A percentile compares a stretch with the other conserved stretches of the same genome.
Evolutionary conservation across 2,329 filamentous ascomycete species (phyloP).

Genomic region (Pseudonectria foliicola): DNA sequence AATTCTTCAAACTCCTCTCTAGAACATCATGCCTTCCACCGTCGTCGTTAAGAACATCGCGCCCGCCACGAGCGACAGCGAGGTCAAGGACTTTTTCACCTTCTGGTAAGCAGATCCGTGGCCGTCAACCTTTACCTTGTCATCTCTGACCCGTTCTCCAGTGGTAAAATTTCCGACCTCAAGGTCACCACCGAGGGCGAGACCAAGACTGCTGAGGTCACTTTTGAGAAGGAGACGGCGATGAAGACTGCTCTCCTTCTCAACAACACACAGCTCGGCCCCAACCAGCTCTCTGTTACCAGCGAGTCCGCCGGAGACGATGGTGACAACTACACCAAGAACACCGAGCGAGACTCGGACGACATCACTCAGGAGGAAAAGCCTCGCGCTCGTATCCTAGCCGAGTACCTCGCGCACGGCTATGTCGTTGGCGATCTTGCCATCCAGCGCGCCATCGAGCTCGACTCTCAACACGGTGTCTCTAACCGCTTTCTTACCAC

Average conservation of each 20-base stretch:
- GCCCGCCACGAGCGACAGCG: constrained; percentile 72
- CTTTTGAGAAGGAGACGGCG: constrained; percentile 93
- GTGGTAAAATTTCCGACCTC: constrained; percentile 85
- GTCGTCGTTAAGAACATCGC: constrained; percentile 90
- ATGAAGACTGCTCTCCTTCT: constrained; percentile 95
- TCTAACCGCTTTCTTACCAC: constrained; percentile 71
- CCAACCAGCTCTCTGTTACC: constrained; percentile 72
- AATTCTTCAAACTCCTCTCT: constrained; percentile 4
- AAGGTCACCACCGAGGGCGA: constrained; percentile 64
- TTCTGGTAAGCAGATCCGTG: constrained; percentile 59
- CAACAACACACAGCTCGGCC: constrained; percentile 90
- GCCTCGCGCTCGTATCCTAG: constrained; percentile 84
- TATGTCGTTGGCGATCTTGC: constrained; percentile 73
- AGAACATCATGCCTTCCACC: constrained; percentile 52
- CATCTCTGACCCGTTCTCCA: constrained; percentile 29
- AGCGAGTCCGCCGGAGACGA: constrained; percentile 61
- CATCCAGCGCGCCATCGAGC: constrained; percentile 74
- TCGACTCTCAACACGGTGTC: constrained; percentile 87
- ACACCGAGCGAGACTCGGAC: constrained; percentile 52
- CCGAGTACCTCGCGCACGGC: constrained; percentile 93
- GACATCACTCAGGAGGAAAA: constrained; percentile 94
- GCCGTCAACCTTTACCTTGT: neutral
- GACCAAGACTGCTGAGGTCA: constrained; percentile 80
- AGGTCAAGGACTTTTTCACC: constrained; percentile 95
- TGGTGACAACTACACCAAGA: constrained; percentile 45